These are phyloP conservation scores for Flaveria sonorensis DNA, from an alignment of 129 eudicot species.

Conservation along the genomic window DNA sequence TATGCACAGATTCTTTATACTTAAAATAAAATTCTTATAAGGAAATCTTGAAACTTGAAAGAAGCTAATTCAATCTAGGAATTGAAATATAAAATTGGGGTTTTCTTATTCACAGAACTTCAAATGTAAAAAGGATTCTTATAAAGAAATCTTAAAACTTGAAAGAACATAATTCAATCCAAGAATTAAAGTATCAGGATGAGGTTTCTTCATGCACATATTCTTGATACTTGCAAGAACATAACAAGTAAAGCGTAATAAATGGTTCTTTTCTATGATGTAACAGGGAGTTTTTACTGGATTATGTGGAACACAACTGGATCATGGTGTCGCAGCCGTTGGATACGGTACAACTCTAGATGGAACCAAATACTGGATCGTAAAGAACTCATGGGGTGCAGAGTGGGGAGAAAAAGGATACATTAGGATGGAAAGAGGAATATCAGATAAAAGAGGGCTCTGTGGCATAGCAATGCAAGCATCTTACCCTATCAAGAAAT, in stretches of 20 bases:
- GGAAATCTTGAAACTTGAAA: background rate
- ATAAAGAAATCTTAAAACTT: background rate
- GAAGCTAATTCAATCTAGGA: background rate
- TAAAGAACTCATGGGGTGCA: constrained; percentile 61
- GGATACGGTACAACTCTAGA: constrained; percentile 57
- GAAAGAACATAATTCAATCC: background rate
- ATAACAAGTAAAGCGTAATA: background rate
- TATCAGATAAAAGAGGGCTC: constrained; percentile 42
- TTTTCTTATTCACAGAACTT: background rate
- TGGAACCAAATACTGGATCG: constrained; percentile 87
- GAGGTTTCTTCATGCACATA: background rate
- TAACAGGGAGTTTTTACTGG: constrained; percentile 72
- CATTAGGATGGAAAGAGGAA: constrained; percentile 54
- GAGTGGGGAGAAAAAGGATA: constrained; percentile 77
- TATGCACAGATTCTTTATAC: background rate
- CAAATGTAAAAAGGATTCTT: no score
- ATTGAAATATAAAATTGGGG: background rate
- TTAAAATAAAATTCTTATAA: background rate
- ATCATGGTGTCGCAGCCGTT: constrained; percentile 89
- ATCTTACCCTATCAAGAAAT: constrained; percentile 51
- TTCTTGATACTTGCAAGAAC: background rate
- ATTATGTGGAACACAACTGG: constrained; percentile 65
- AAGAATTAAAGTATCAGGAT: background rate
- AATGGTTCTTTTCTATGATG: background rate
- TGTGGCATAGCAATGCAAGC: constrained; percentile 64